Evolutionary conservation across 352 stramenopile genomes (phyloP), one percentile per base, ranked within the genome.

Genomic region (Phytophthora chlamydospora): DNA sequence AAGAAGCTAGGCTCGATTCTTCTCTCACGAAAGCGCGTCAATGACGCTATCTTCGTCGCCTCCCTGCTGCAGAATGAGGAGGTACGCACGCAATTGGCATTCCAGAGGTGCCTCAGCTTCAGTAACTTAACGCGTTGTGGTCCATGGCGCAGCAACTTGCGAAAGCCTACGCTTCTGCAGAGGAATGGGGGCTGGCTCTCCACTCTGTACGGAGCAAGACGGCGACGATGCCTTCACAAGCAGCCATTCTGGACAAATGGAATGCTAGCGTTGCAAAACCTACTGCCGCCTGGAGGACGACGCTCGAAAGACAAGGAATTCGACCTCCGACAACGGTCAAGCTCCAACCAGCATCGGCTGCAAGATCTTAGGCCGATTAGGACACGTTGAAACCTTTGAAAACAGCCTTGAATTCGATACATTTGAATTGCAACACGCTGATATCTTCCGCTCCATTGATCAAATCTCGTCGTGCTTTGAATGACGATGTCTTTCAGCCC

Each of bases 11-110:
- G 69, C 21, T 35, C 53, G 6, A 45, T 29, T 5, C 53, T 76
- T 14, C 21, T 82, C 7, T 27, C 46, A 2, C 47, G 38, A 1
- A 64, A 75, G 13, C 66, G 68, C 2, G 44, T 41, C 10, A 75
- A 80, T 21, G 79, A 92, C 24, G 75, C 73, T 1, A 62, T 85
- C 12, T 90, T 88, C 49, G 44, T 88, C 6, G 83, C 77, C 2
- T 77, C 68, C 11, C 29, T 89, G 9, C 43, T 87, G 19, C 71
- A 81, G 9, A 72, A 86, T 21, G 45, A 83, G 4, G 65, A 83
- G 60, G 75, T 83, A 47, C 32, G 40, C 29, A 3, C 8, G 43
- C 2, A 12, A 31, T 19, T 21, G 3, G 3, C 19, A 6, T n/a
- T 14, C 3, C 21, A 29, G 13, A 9, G 10, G 27, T 16, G 10